These are phyloP conservation scores for Neofusicoccum parvum DNA, from an alignment of 2,329 filamentous ascomycete species.

Conservation along the genomic window DNA sequence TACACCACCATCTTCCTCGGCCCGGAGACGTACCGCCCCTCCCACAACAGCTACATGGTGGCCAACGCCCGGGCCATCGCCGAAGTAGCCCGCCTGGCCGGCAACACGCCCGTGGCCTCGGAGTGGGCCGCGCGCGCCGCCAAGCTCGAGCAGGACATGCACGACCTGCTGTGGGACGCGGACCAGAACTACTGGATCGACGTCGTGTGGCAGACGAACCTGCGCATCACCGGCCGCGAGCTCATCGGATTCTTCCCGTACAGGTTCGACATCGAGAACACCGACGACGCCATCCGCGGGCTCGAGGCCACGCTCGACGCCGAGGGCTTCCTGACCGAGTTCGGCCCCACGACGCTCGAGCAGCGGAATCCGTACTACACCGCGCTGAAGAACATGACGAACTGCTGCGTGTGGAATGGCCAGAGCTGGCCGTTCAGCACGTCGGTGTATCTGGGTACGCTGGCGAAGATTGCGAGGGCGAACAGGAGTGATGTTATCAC, in stretches of 20 bases:
- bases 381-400: conserved; percentile 46
- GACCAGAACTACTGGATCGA: conserved; percentile 45
- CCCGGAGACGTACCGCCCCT: conserved; percentile 43
- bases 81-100: conserved; percentile 38
- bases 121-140: conserved; percentile 40
- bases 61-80: conserved; percentile 47
- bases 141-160: conserved; percentile 39
- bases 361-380: conserved; percentile 26
- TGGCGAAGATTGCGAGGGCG: conserved; percentile 43
- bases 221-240: conserved; percentile 39
- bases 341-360: conserved; percentile 46
- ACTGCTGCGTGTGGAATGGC: conserved; percentile 22
- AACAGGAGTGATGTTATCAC: conserved; percentile 35
- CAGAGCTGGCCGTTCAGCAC: conserved; percentile 9
- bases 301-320: conserved; percentile 40
- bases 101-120: conserved; percentile 32
- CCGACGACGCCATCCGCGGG: conserved; percentile 24
- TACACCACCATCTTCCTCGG: conserved; percentile 38
- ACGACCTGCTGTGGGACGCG: conserved; percentile 42
- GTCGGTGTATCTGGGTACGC: conserved; percentile 49
- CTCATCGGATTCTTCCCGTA: conserved; percentile 48
- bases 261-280: conserved; percentile 43
- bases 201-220: conserved; percentile 41
- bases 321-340: conserved; percentile 42
- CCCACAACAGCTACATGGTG: conserved; percentile 49